Evolutionary conservation across 106 monocot genomes (phyloP).

Genomic region (Acorus calamus): DNA sequence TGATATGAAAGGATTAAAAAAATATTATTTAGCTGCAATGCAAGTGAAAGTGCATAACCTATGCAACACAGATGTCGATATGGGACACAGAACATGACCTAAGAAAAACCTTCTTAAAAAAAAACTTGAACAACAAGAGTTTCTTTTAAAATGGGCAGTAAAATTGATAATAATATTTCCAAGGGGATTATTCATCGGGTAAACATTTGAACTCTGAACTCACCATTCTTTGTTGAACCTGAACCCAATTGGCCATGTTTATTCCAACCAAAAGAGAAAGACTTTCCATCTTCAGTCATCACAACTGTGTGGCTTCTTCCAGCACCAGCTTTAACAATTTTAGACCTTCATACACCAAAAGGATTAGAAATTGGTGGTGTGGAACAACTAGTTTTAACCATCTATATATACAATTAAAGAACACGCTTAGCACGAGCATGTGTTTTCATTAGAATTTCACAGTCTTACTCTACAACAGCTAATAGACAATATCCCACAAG

Average conservation of each 20-base stretch:
- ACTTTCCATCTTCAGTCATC: slow-evolving; percentile 83
- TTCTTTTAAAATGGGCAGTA: background rate
- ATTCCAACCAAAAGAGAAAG: slow-evolving; percentile 84
- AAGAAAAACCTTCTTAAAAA: too few species aligned
- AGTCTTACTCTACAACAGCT: too few species aligned
- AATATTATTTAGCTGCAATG: too few species aligned
- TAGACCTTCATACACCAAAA: slow-evolving; percentile 33
- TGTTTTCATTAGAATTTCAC: too few species aligned
- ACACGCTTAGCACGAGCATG: too few species aligned
- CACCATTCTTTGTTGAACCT: slow-evolving; percentile 72
- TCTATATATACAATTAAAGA: too few species aligned
- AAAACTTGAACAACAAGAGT: background rate
- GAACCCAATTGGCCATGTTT: slow-evolving; percentile 91
- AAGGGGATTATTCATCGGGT: background rate
- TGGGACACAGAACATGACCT: background rate
- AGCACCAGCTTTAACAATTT: slow-evolving; percentile 56
- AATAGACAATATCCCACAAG: background rate
- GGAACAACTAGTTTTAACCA: too few species aligned
- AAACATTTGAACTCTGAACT: background rate
- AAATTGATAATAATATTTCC: background rate
- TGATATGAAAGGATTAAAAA: too few species aligned
- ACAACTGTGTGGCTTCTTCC: slow-evolving; percentile 90
- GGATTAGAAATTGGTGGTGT: too few species aligned
- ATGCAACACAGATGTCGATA: too few species aligned
- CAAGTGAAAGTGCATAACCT: too few species aligned